These are phyloP conservation scores for Aureobasidium lini DNA, from an alignment of 2,329 filamentous ascomycete genomes.

Conservation along the genomic window DNA sequence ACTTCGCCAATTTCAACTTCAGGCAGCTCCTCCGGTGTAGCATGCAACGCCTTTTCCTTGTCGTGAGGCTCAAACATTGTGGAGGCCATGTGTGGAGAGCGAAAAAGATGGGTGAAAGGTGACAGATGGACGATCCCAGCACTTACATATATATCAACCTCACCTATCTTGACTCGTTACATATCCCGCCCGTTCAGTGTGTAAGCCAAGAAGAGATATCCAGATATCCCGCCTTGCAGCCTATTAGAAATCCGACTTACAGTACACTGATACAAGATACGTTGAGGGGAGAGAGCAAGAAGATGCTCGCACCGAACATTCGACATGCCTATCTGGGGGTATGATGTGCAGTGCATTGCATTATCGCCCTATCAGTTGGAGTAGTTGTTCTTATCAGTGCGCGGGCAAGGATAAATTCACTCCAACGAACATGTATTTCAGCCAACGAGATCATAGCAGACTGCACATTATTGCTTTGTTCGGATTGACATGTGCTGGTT, in stretches of 20 bases:
- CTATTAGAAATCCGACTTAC: slow-evolving; percentile 4
- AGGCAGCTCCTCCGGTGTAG: not conserved
- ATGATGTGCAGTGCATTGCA: slow-evolving; percentile 1
- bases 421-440: not conserved
- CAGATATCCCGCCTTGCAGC: not conserved
- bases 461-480: not conserved
- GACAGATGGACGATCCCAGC: not conserved
- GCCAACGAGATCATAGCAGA: not conserved
- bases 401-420: not conserved
- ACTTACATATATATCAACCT: not conserved
- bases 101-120: not conserved
- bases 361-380: slow-evolving; percentile 10
- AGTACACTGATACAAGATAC: not conserved
- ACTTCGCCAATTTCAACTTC: slow-evolving; percentile 19
- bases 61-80: slow-evolving; percentile 6
- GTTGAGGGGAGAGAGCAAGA: not conserved
- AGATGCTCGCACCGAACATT: not conserved
- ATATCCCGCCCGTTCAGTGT: not conserved
- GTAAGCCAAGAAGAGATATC: not conserved
- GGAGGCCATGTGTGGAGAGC: not conserved
- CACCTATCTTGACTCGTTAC: not conserved
- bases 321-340: slow-evolving; percentile 2
- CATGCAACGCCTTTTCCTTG: slow-evolving; percentile 10
- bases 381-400: not conserved
- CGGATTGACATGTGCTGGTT: not conserved